phyloP scores from a whole-genome alignment of 2,329 filamentous ascomycete species.

The Aspergillus luchuensis region DNA sequence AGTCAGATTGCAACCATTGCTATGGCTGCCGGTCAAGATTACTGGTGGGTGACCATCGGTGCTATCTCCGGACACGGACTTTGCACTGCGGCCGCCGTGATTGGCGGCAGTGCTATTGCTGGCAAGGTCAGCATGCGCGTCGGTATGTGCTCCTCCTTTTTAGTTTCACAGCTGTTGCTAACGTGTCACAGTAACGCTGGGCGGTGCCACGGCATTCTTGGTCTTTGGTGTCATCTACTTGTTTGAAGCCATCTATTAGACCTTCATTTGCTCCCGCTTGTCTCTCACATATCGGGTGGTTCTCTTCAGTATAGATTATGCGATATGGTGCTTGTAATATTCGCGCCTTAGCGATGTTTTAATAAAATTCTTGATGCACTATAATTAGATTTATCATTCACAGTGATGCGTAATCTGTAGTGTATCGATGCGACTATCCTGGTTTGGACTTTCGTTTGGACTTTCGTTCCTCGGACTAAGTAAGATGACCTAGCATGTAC shows the following conservation, averaged over 20 bases:
- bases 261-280: neutral
- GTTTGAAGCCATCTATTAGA: conserved; percentile 69
- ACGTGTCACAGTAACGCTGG: conserved; percentile 72
- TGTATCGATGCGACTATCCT: no score
- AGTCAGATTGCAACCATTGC: conserved; percentile 98
- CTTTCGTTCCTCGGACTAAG: no score
- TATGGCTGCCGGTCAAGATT: conserved; percentile 97
- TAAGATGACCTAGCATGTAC: no score
- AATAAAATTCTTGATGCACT: no score
- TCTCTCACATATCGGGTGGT: neutral
- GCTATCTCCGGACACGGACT: conserved; percentile 83
- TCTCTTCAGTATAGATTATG: conserved; percentile 5
- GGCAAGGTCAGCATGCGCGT: conserved; percentile 93
- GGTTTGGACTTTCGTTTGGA: no score
- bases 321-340: conserved; percentile 3
- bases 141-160: conserved; percentile 63
- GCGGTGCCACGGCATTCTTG: conserved; percentile 86
- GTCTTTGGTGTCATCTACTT: conserved; percentile 91
- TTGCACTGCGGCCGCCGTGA: conserved; percentile 87
- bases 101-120: conserved; percentile 89
- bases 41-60: conserved; percentile 96
- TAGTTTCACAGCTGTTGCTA: neutral
- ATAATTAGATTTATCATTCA: no score
- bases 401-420: no score
- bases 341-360: neutral